Conservation (phyloP, 164 flowering plant species). For the Cinnamomum micranthum region DNA sequence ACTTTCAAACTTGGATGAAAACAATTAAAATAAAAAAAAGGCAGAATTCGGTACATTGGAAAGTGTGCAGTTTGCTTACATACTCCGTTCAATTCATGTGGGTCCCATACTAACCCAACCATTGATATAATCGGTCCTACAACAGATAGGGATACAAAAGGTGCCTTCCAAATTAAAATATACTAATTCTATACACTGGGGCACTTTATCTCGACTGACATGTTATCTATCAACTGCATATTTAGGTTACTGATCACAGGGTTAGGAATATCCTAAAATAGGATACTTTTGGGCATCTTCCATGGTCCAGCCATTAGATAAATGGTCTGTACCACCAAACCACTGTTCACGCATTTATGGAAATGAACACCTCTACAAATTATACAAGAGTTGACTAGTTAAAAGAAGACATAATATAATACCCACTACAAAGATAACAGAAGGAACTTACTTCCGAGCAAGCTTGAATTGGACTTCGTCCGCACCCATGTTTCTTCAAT, state of each 20-base stretch:
- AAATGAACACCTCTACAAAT: not conserved
- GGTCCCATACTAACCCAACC: not conserved
- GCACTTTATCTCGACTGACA: no score
- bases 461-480: conserved; percentile 69
- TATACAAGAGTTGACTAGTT: not conserved
- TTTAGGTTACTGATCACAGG: not conserved
- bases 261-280: not conserved
- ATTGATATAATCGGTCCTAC: not conserved
- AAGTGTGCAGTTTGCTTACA: not conserved
- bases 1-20: not conserved
- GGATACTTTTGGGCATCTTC: not conserved
- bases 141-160: not conserved
- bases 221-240: no score
- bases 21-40: no score
- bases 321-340: conserved; percentile 1
- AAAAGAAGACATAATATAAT: no score
- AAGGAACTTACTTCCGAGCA: conserved; percentile 77
- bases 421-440: not conserved
- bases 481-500: conserved; percentile 96
- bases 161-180: not conserved
- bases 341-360: no score
- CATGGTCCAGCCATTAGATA: not conserved
- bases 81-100: no score
- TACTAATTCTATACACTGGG: no score
- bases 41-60: no score